phyloP scores from a whole-genome alignment of 768 basidiomycete genomes.

The Boletus sp. region DNA sequence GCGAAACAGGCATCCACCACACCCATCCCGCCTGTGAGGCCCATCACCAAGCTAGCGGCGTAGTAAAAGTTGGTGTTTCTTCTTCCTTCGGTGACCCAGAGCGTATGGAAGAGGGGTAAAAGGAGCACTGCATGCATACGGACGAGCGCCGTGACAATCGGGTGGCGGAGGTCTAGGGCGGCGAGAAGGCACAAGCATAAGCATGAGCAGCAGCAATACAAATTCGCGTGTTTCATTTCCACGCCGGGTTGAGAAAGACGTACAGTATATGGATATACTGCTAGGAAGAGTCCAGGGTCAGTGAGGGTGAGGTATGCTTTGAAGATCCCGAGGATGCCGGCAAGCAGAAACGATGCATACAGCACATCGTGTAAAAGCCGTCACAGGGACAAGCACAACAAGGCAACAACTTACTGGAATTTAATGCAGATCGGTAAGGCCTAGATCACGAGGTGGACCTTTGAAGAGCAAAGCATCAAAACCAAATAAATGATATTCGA shows the following conservation, averaged over 20 bases:
- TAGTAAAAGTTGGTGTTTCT: slow-evolving; percentile 99
- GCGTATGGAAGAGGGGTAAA: slow-evolving; percentile 85
- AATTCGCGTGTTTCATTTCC: background rate
- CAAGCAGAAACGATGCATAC: slow-evolving; percentile 71
- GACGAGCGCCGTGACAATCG: slow-evolving; percentile 78
- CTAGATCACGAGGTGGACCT: slow-evolving; percentile 85
- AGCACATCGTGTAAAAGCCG: slow-evolving; percentile 62
- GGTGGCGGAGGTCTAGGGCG: slow-evolving; percentile 77
- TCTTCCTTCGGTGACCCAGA: slow-evolving; percentile 90
- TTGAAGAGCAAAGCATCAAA: background rate
- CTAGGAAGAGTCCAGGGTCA: slow-evolving; percentile 85
- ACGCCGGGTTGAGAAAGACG: slow-evolving; percentile 30
- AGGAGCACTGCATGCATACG: slow-evolving; percentile 83
- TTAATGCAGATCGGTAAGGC: slow-evolving; percentile 83
- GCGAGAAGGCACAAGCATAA: background rate
- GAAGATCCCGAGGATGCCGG: slow-evolving; percentile 79
- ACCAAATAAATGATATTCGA: background rate
- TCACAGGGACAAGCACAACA: background rate
- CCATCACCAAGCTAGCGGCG: slow-evolving; percentile 92
- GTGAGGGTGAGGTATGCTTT: slow-evolving; percentile 92
- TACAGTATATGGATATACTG: slow-evolving; percentile 79
- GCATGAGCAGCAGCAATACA: background rate
- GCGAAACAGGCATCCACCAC: slow-evolving; percentile 82
- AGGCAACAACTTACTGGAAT: slow-evolving; percentile 59
- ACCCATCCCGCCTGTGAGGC: slow-evolving; percentile 81